A percentile compares a stretch with the other conserved stretches of the same genome.
Evolutionary conservation across 768 basidiomycete species (phyloP).

Genomic region (Russula dissimulans): DNA sequence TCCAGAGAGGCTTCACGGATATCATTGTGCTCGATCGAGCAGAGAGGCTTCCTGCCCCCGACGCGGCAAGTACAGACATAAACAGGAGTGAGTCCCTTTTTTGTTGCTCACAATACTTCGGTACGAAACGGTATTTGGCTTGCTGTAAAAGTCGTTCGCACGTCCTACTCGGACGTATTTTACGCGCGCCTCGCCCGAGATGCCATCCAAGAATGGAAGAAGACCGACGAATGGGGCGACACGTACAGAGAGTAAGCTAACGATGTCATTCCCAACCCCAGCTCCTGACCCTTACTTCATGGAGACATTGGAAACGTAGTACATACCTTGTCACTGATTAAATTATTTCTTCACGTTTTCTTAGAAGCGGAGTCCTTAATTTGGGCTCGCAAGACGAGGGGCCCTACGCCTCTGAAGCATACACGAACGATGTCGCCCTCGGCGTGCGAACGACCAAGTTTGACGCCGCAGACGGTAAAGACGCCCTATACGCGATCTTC

Average conservation of each 20-base stretch:
- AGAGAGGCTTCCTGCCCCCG: conserved; percentile 59
- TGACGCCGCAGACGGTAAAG: conserved; percentile 26
- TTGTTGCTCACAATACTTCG: too few species aligned
- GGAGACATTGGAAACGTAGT: too few species aligned
- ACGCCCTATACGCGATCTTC: conserved; percentile 36
- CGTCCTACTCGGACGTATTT: conserved; percentile 59
- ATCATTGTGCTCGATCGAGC: conserved; percentile 75
- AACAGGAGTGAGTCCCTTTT: conserved; percentile 30
- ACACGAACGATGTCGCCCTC: conserved; percentile 50
- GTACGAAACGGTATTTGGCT: not conserved
- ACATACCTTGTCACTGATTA: not conserved
- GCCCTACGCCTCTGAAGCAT: conserved; percentile 44
- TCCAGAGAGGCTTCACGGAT: conserved; percentile 55
- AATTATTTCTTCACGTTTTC: not conserved
- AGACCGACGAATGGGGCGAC: conserved; percentile 52
- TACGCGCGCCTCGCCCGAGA: conserved; percentile 66
- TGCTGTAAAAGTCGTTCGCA: conserved; percentile 55
- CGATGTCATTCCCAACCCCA: not conserved
- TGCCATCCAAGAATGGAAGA: conserved; percentile 69
- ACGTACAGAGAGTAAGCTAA: conserved; percentile 69
- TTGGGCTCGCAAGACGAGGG: conserved; percentile 32
- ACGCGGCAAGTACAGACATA: conserved; percentile 61
- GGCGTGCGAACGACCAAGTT: conserved; percentile 44
- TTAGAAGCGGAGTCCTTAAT: conserved; percentile 61
- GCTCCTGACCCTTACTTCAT: too few species aligned